phyloP scores from a whole-genome alignment of 805 yeast genomes.

The Ogataea salicorniae region DNA sequence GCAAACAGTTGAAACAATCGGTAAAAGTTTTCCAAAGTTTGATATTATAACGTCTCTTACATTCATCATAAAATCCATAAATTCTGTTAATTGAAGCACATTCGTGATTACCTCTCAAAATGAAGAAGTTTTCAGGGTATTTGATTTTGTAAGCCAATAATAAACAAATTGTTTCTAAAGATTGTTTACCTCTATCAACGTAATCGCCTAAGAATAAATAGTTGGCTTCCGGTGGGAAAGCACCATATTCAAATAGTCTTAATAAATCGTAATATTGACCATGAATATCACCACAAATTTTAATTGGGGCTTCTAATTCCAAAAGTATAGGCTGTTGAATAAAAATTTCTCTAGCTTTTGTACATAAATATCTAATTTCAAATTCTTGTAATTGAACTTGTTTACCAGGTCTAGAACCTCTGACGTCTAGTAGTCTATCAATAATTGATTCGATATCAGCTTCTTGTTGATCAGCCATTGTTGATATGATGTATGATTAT shows the following conservation, averaged over 20 bases:
- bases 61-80: conserved; percentile 97
- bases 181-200: conserved; percentile 98
- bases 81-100: conserved; percentile 97
- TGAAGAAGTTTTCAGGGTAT: conserved; percentile 96
- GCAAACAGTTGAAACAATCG: conserved; percentile 96
- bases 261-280: conserved; percentile 96
- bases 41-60: conserved; percentile 96
- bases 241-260: conserved; percentile 96
- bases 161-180: conserved; percentile 91
- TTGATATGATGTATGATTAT: background rate
- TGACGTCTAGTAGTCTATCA: conserved; percentile 92
- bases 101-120: conserved; percentile 96
- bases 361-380: conserved; percentile 92
- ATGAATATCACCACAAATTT: conserved; percentile 96
- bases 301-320: conserved; percentile 96
- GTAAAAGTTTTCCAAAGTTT: conserved; percentile 98
- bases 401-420: conserved; percentile 98
- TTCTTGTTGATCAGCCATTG: conserved; percentile 42
- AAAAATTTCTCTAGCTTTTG: conserved; percentile 96
- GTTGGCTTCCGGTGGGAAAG: conserved; percentile 98
- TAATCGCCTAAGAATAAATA: conserved; percentile 94
- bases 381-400: conserved; percentile 90
- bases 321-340: conserved; percentile 94
- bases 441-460: conserved; percentile 96
- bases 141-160: conserved; percentile 93